phyloP scores from a whole-genome alignment of 169 alveolate species.

The Cryptosporidium bovis region DNA sequence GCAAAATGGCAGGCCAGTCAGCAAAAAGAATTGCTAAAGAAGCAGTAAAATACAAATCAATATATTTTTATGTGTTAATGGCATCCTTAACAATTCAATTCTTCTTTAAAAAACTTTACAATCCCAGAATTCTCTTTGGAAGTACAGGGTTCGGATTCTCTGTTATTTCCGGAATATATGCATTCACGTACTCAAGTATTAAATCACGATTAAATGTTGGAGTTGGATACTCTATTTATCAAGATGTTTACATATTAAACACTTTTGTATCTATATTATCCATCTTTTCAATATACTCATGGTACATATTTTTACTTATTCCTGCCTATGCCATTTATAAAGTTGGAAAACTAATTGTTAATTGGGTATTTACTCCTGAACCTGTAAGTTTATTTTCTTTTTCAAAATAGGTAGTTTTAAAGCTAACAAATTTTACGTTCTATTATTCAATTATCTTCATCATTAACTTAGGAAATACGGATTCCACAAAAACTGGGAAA shows the following conservation, averaged over 20 bases:
- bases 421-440: background rate
- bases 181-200: constrained; percentile 46
- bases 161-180: constrained; percentile 17
- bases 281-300: constrained; percentile 28
- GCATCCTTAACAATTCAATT: constrained; percentile 16
- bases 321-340: constrained; percentile 56
- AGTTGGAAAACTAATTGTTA: constrained; percentile 13
- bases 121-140: background rate
- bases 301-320: constrained; percentile 61
- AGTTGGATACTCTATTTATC: constrained; percentile 63
- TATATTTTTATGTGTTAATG: constrained; percentile 25
- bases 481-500: constrained; percentile 13
- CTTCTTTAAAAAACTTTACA: constrained; percentile 30
- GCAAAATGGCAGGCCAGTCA: constrained; percentile 68
- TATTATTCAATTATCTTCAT: no score
- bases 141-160: constrained; percentile 19
- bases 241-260: constrained; percentile 70
- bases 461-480: constrained; percentile 23
- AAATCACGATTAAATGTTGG: constrained; percentile 53
- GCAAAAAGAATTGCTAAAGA: constrained; percentile 70
- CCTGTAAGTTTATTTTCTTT: constrained; percentile 51
- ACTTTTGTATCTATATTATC: constrained; percentile 46
- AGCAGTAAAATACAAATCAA: constrained; percentile 46
- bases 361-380: constrained; percentile 76
- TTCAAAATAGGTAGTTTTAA: no score